Conservation (phyloP, 1,284 basidiomycete species). For the Cutaneotrichosporon cyanovorans region DNA sequence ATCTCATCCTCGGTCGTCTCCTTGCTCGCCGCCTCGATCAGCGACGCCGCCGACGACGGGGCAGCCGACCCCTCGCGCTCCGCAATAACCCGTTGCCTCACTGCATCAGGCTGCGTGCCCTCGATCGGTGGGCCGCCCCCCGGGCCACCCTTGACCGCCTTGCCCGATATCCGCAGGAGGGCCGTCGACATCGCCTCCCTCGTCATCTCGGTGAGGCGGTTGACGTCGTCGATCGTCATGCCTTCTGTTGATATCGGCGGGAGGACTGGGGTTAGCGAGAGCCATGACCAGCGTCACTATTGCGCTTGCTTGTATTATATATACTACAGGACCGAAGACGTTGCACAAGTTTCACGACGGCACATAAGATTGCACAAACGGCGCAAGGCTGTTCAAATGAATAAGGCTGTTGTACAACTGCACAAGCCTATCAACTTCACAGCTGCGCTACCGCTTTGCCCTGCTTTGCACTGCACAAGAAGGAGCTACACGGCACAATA, state of each 20-base stretch:
- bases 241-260: constrained; percentile 50
- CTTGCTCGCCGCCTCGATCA: constrained; percentile 8
- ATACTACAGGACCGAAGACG: constrained; percentile 49
- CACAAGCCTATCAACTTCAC: no score
- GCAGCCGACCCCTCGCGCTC: no score
- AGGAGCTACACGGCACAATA: no score
- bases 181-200: constrained; percentile 46
- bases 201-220: constrained; percentile 45
- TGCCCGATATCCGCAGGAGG: constrained; percentile 36
- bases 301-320: no score
- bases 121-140: background rate
- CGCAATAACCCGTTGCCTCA: background rate
- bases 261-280: constrained; percentile 40
- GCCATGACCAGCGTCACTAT: background rate
- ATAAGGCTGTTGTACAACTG: no score
- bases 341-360: no score
- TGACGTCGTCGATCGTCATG: constrained; percentile 47
- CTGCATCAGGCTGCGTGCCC: background rate
- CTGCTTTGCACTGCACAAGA: no score
- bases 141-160: background rate
- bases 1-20: constrained; percentile 43
- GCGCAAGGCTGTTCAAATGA: no score
- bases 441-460: no score
- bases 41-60: background rate
- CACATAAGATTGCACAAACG: no score